Percentiles rank a stretch among this genome's conserved stretches.
Evolutionary conservation across 352 stramenopile genomes (phyloP).

Genomic region (Chrysophaeum taylorii): DNA sequence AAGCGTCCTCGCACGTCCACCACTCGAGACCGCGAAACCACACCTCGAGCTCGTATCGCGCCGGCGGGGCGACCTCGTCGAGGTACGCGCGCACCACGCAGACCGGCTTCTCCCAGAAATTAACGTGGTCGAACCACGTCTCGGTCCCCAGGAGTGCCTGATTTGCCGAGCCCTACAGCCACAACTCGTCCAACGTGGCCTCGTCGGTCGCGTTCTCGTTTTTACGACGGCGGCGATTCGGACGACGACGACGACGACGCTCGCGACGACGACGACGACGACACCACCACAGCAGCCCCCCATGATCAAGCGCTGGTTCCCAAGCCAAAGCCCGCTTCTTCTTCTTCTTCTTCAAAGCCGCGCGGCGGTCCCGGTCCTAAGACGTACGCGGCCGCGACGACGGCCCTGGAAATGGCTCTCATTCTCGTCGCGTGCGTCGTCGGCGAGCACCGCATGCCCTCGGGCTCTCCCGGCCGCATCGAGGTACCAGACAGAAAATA

Average conservation of each 20-base stretch:
- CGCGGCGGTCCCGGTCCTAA: not conserved
- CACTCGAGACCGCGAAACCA: too few relatives aligned
- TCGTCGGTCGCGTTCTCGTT: conserved; percentile 6
- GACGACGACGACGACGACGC: conserved; percentile 3
- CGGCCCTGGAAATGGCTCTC: not conserved
- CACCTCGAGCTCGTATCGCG: too few relatives aligned
- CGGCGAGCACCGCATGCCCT: conserved; percentile 7
- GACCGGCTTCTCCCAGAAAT: too few relatives aligned
- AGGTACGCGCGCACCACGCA: too few relatives aligned
- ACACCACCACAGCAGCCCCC: not conserved
- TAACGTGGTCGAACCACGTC: too few relatives aligned
- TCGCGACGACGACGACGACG: not conserved
- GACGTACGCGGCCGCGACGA: not conserved
- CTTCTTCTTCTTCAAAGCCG: not conserved
- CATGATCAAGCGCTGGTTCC: not conserved
- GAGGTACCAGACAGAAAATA: not conserved
- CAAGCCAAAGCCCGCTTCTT: not conserved
- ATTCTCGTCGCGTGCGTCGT: not conserved
- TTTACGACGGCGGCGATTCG: conserved; percentile 10
- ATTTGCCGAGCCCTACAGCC: conserved; percentile 5
- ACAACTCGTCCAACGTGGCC: not conserved
- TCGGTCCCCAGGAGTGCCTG: too few relatives aligned
- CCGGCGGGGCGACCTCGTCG: too few relatives aligned
- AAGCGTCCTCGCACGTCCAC: too few relatives aligned
- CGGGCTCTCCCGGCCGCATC: not conserved